Evolutionary conservation across 108 stramenopile genomes (phyloP), one percentile per base, ranked within the genome.

Genomic region (Ochromonas danica): DNA sequence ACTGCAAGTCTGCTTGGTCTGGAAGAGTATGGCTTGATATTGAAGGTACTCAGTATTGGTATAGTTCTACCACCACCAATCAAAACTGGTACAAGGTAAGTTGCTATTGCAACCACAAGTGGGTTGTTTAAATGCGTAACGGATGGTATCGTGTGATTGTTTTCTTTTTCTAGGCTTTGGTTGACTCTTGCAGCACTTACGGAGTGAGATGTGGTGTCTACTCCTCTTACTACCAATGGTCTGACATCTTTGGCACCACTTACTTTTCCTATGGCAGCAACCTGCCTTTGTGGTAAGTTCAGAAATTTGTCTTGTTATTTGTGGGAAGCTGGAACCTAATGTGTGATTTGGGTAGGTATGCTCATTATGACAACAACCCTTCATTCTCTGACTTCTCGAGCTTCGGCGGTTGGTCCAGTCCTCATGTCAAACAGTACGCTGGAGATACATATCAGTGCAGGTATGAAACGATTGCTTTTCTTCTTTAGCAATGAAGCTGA

Each of bases 31-130:
- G 72, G 72, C 35, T 75, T 27, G 72, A 75, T 33, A 75, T 75
- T 36, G 72, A 75, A 41, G 72, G 72, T 45, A 42, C 72, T 6
- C 72, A 75, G 25, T 75, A 75, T 41, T 75, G 72, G 72, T 14
- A 3, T 27, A 33, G 72, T 33, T 35, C 14, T 41, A 75, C 72
- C 43, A 75, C 31, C 31, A 75, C 3, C 28, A 75, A 75, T 25
- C 36, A 33, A 60, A 14, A 3, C 3, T 67, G 63, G 63, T 67
- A 67, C 31, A 22, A 67, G 63, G 45, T 51, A 51, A n/a, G n/a
- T n/a, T n/a, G n/a, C n/a, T n/a, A n/a, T n/a, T n/a, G n/a, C n/a
- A n/a, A n/a, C n/a, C n/a, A n/a, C n/a, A n/a, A n/a, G n/a, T 51
- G 45, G 14, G 45, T 51, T 14, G 6, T 51, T 14, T 51, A 51